phyloP scores from a whole-genome alignment of 2,329 filamentous ascomycete genomes.

The Arthrobotrys pseudoclavata region DNA sequence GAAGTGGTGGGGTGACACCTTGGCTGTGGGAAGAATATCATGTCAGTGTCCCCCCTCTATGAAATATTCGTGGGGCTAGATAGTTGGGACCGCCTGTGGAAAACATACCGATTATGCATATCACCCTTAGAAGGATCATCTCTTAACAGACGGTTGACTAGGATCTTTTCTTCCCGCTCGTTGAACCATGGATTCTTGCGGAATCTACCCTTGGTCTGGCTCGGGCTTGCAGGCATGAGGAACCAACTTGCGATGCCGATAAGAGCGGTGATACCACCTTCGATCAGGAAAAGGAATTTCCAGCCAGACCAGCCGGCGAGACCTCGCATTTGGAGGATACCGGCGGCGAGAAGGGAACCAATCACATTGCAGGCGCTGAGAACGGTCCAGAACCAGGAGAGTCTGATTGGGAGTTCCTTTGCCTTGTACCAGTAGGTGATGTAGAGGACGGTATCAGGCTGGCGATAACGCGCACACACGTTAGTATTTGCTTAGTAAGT shows the following conservation, averaged over 20 bases:
- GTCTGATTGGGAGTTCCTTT: slow-evolving; percentile 64
- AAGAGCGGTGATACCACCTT: slow-evolving; percentile 64
- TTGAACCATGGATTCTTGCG: slow-evolving; percentile 73
- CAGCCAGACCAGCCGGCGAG: slow-evolving; percentile 62
- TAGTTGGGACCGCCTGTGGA: too few species aligned
- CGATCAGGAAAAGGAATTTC: slow-evolving; percentile 67
- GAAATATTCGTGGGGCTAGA: not conserved
- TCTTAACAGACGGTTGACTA: slow-evolving; percentile 72
- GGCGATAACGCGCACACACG: not conserved
- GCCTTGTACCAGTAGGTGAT: slow-evolving; percentile 62
- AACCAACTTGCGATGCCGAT: slow-evolving; percentile 71
- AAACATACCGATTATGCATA: slow-evolving; percentile 56
- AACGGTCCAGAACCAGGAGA: slow-evolving; percentile 66
- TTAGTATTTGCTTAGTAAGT: slow-evolving; percentile 1
- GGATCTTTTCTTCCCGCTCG: slow-evolving; percentile 73
- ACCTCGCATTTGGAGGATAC: slow-evolving; percentile 65
- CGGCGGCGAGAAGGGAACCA: slow-evolving; percentile 65
- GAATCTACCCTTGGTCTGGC: slow-evolving; percentile 65
- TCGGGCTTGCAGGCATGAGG: slow-evolving; percentile 72
- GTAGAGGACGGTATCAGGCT: slow-evolving; percentile 61
- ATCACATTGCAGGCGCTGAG: slow-evolving; percentile 65
- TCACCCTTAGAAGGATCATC: slow-evolving; percentile 71
- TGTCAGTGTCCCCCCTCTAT: not conserved
- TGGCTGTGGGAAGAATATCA: slow-evolving; percentile 65
- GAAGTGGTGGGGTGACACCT: slow-evolving; percentile 63